Conservation (phyloP, 1,284 basidiomycete genomes). For the Ustilago shanxiensis region DNA sequence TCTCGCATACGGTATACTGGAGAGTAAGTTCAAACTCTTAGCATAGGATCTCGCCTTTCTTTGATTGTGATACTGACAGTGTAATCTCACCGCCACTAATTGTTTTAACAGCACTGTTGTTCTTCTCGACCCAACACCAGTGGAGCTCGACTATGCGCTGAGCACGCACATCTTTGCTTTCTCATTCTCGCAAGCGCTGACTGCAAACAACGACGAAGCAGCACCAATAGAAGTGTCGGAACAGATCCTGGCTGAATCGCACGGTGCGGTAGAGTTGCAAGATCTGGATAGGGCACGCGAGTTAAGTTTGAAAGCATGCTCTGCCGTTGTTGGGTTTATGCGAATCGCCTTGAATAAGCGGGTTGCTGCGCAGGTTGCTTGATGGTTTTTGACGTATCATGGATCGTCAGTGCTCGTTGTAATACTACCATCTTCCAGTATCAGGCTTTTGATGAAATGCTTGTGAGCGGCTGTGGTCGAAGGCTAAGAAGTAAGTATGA, state of each 20-base stretch:
- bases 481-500: no score
- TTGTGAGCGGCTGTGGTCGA: no score
- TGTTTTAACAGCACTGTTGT: constrained; percentile 39
- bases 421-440: not conserved
- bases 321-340: constrained; percentile 28
- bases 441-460: no score
- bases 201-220: constrained; percentile 12
- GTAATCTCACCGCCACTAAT: not conserved
- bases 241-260: constrained; percentile 45
- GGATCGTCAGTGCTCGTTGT: not conserved
- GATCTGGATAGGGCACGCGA: constrained; percentile 34
- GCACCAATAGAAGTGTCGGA: constrained; percentile 25
- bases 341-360: constrained; percentile 25
- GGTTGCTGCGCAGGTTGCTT: constrained; percentile 15
- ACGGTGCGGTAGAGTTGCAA: constrained; percentile 35
- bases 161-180: constrained; percentile 65
- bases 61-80: constrained; percentile 8
- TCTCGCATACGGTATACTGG: constrained; percentile 22
- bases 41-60: no score
- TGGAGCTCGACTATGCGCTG: constrained; percentile 54
- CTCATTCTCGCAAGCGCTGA: constrained; percentile 49
- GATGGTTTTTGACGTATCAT: not conserved
- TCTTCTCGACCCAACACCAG: constrained; percentile 60
- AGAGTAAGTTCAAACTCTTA: no score
- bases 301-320: constrained; percentile 29